Percentiles rank a stretch among this genome's conserved stretches.
Conservation (phyloP, 495 filamentous ascomycete species). For the Xylaria flabelliformis region DNA sequence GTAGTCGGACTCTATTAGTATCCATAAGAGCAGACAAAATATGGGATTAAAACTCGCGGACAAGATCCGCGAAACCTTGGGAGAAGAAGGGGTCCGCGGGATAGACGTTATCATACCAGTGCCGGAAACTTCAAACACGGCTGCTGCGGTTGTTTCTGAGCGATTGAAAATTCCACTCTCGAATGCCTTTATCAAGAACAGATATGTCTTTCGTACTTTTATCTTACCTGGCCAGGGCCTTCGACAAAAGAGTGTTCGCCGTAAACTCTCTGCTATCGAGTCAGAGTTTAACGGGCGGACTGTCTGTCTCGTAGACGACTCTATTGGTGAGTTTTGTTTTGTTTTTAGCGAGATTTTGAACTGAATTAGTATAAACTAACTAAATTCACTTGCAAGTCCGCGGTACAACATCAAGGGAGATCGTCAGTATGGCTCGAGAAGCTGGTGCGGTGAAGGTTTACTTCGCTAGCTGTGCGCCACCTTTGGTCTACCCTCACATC, state of each 20-base stretch:
- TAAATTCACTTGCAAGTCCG: conserved; percentile 58
- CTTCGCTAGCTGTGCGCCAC: conserved; percentile 87
- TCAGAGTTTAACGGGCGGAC: conserved; percentile 85
- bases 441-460: conserved; percentile 90
- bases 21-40: conserved; percentile 85
- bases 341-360: too few species aligned
- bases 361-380: background rate
- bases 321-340: conserved; percentile 55
- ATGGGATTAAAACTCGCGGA: conserved; percentile 91
- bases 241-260: conserved; percentile 77
- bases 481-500: conserved; percentile 71
- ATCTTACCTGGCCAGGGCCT: conserved; percentile 71
- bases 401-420: conserved; percentile 90
- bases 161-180: conserved; percentile 79
- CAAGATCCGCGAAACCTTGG: conserved; percentile 75
- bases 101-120: conserved; percentile 94
- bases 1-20: conserved; percentile 86
- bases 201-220: conserved; percentile 95
- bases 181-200: conserved; percentile 78
- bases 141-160: conserved; percentile 80
- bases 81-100: conserved; percentile 74
- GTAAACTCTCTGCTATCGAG: conserved; percentile 84
- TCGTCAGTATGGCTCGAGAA: conserved; percentile 88
- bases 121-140: conserved; percentile 85
- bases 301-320: conserved; percentile 90